Evolutionary conservation across 495 filamentous ascomycete genomes (phyloP).

Genomic region (Penicillium egyptiacum): DNA sequence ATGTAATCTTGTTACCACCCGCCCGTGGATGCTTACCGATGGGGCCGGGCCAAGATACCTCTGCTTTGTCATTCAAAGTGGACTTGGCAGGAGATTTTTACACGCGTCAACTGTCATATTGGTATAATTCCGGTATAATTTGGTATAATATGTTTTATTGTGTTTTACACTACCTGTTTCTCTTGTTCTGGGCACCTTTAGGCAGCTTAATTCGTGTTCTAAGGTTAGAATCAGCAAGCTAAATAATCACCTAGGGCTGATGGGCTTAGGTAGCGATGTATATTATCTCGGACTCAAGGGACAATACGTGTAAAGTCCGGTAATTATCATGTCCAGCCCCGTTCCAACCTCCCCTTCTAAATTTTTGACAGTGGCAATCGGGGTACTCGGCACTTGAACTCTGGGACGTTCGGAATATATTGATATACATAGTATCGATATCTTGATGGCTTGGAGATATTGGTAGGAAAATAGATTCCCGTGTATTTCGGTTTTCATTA

Average conservation of each 20-base stretch:
- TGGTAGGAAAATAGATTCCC: neutral
- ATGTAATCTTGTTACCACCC: slow-evolving; percentile 7
- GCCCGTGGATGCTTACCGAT: slow-evolving; percentile 4
- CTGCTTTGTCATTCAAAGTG: slow-evolving; percentile 8
- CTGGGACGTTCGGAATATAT: neutral
- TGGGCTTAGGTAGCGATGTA: slow-evolving; percentile 4
- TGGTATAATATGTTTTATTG: neutral
- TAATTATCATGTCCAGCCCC: slow-evolving; percentile 15
- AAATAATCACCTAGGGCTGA: slow-evolving; percentile 1
- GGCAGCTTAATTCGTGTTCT: neutral
- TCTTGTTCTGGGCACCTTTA: neutral
- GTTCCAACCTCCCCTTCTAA: slow-evolving; percentile 16
- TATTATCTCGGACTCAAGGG: slow-evolving; percentile 10
- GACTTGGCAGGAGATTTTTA: slow-evolving; percentile 5
- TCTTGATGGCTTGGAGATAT: neutral
- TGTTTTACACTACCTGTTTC: slow-evolving; percentile 4
- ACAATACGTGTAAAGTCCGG: slow-evolving; percentile 12
- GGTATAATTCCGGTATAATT: neutral
- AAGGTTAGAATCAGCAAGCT: too few species aligned
- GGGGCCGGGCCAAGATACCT: neutral
- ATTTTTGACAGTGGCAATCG: slow-evolving; percentile 31
- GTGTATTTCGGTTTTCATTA: neutral
- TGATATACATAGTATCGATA: neutral
- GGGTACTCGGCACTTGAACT: slow-evolving; percentile 12
- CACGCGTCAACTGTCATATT: slow-evolving; percentile 9